Base-by-base conservation (phyloP, 139 green algal genomes). In the Picochlorum sp. region DNA sequence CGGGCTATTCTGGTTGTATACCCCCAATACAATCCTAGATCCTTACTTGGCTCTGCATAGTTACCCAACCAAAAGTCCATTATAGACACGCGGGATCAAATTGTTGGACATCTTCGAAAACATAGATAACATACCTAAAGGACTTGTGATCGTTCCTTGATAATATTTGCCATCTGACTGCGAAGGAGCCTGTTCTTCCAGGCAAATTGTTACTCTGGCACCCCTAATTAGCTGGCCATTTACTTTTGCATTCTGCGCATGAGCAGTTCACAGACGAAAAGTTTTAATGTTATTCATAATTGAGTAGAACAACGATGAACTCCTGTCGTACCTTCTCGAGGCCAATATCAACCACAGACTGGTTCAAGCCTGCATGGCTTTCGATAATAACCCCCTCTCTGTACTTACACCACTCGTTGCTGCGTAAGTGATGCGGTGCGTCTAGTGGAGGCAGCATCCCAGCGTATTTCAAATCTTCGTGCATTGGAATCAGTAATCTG, bases 401-500 rank as follows among this genome's bases (percentile, higher is more conserved):
- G 62, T 83, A 97, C 8, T 58, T 56, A n/a, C 67, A 61, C 88
- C 88, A 95, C 65, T 94, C 87, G 20, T 57, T 73, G 4, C 74
- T 66, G 9, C 89, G 63, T 55, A 85, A 69, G 62, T 96, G 88
- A 68, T 96, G 89, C 9, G 89, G 89, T 1, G 85, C 81, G 28
- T 94, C 82, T 33, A 93, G 55, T 9, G 84, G 80, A 9, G 89
- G 88, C 59, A 96, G 67, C 40, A 76, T 25, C 6, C 81, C 81
- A 7, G 74, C 76, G 35, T 70, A 76, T 12, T 69, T 63, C 28
- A 88, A 68, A 59, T 88, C 76, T 4, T 47, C 31, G 56, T 88
- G 81, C 64, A 87, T 77, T 24, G 81, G 76, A 10, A 86, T 70
- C 2, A 87, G 63, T 3, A 72, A 67, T 22, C 74, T 83, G 56